Evolutionary conservation across 1,284 basidiomycete genomes (phyloP), one percentile per base, ranked within the genome.

Genomic region (Papiliotrema flavescens): DNA sequence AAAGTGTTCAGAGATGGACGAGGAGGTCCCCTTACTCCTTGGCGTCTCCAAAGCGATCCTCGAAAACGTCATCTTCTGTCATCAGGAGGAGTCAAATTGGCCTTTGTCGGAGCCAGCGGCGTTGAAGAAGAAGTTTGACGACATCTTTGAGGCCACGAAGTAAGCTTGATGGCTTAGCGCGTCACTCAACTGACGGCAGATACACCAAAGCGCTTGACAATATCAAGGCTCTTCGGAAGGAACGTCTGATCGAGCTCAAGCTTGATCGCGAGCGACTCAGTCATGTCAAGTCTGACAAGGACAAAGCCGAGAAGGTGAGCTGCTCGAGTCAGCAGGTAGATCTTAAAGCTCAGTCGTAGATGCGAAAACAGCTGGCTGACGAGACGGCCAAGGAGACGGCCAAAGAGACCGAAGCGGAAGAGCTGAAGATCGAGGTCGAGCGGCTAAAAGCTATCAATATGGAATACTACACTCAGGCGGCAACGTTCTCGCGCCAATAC

Each of bases 71-170:
- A 98, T 99, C 57, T 98, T 99, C 70, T 99, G 96, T 76, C 96
- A 99, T 75, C 96, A 99, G 78, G 96, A 99, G 70, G 96, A 99
- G 55, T 94, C 91, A 0, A 97, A 93, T 68, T 99, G 96, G 96
- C 96, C 96, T 0, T 81, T 99, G 14, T 83, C 93, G 0, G 96
- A 98, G 67, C 89, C 95, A 0, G 80, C 90, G 0, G 83, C 85
- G 1, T 78, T 99, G 40, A 98, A 99, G 81, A 98, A 97, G 81
- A 96, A 96, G 74, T 98, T 96, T 62, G 96, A 98, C 67, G 96
- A 98, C 69, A 98, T 99, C 61, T 98, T 99, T 65, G 96, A 99
- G 74, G 96, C 96, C 1, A 98, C 95, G 1, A 88, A 88, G 90
- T 91, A 55, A 53, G 80, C 66, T 40, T 34, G 6, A n/a, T 19